These are phyloP conservation scores for Trichosanthes cucumerina DNA, from an alignment of 306 rosid genomes.

Conservation along the genomic window DNA sequence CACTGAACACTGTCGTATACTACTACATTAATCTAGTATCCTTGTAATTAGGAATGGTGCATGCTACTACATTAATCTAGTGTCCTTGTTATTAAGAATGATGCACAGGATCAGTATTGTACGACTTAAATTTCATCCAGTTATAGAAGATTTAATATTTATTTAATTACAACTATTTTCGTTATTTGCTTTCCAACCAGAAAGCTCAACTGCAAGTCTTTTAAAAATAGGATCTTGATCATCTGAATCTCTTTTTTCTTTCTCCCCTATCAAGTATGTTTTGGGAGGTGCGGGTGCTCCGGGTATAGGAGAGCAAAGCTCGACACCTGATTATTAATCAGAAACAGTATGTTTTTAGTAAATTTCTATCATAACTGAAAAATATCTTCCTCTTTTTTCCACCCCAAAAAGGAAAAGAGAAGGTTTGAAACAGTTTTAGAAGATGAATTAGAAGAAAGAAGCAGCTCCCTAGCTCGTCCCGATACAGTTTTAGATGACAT, in stretches of 20 bases:
- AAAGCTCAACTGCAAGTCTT: neutral
- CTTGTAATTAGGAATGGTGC: neutral
- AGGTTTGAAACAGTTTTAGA: conserved; percentile 28
- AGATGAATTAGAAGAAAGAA: conserved; percentile 29
- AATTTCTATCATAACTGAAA: neutral
- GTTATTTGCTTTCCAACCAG: neutral
- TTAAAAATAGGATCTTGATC: neutral
- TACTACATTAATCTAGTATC: neutral
- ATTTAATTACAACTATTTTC: neutral
- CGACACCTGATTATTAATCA: too few relatives aligned
- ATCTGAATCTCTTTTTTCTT: neutral
- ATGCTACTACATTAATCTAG: neutral
- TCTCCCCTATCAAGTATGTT: conserved; percentile 1
- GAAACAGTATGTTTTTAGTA: conserved; percentile 1
- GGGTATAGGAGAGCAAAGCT: too few relatives aligned
- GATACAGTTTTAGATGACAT: conserved; percentile 19
- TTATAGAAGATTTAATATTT: neutral
- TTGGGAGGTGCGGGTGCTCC: too few relatives aligned
- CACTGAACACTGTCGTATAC: neutral
- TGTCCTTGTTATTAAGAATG: neutral
- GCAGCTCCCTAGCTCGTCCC: conserved; percentile 16
- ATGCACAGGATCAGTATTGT: neutral
- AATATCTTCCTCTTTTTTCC: neutral
- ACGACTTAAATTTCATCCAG: neutral
- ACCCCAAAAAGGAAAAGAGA: neutral